These are phyloP conservation scores for Phytopythium helicoides DNA, from an alignment of 352 stramenopile species.

Conservation along the genomic window DNA sequence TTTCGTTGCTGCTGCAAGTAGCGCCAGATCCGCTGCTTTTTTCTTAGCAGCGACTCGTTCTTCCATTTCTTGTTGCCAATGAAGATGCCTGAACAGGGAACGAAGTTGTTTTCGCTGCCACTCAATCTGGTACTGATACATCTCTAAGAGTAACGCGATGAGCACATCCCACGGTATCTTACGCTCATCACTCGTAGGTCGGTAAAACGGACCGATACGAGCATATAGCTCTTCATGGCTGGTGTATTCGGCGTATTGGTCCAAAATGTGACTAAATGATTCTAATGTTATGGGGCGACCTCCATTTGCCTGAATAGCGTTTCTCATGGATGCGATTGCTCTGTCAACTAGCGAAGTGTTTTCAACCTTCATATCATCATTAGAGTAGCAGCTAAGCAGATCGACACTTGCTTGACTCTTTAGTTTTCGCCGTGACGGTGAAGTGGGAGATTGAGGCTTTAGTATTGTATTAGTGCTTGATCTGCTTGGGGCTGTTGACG, in stretches of 20 bases:
- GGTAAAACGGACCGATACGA: slow-evolving; percentile 47
- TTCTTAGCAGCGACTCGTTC: slow-evolving; percentile 8
- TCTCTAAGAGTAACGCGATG: slow-evolving; percentile 39
- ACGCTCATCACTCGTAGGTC: slow-evolving; percentile 47
- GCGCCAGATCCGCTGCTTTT: slow-evolving; percentile 12
- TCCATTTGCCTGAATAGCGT: slow-evolving; percentile 26
- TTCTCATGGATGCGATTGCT: slow-evolving; percentile 16
- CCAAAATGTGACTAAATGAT: slow-evolving; percentile 46
- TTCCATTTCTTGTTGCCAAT: slow-evolving; percentile 20
- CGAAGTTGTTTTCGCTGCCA: slow-evolving; percentile 45
- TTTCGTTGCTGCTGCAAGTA: slow-evolving; percentile 8
- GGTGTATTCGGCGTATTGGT: slow-evolving; percentile 29
- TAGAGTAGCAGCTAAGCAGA: not conserved
- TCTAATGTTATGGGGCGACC: slow-evolving; percentile 45
- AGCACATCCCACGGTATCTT: slow-evolving; percentile 53
- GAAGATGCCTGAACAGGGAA: slow-evolving; percentile 42
- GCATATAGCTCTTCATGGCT: slow-evolving; percentile 25
- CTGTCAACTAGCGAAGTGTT: not conserved
- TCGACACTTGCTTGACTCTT: slow-evolving; percentile 24
- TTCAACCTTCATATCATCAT: not conserved
- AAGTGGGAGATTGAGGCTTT: not conserved
- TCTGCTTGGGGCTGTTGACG: slow-evolving; percentile 1
- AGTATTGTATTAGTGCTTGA: not conserved
- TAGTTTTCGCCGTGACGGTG: slow-evolving; percentile 23
- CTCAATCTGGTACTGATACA: slow-evolving; percentile 39